These are phyloP conservation scores for Gossypium mustelinum DNA, from an alignment of 345 rosid genomes.

Conservation along the genomic window DNA sequence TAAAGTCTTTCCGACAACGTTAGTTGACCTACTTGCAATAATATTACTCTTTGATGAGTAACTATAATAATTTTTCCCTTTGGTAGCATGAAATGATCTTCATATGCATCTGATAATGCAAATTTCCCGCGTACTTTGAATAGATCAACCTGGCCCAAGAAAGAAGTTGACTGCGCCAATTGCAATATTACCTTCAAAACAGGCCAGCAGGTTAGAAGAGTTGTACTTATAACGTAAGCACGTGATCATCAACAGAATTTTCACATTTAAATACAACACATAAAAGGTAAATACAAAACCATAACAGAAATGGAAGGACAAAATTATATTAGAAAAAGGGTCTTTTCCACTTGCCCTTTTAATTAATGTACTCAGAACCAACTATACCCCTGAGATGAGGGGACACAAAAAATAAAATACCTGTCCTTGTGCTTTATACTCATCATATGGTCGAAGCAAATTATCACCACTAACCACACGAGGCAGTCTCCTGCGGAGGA, in stretches of 20 bases:
- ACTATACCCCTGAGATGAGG: neutral
- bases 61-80: constrained; percentile 68
- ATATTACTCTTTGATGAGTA: constrained; percentile 79
- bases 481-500: constrained; percentile 87
- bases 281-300: neutral
- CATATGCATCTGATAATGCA: constrained; percentile 94
- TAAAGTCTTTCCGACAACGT: constrained; percentile 6
- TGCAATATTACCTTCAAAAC: constrained; percentile 76
- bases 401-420: constrained; percentile 32
- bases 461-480: constrained; percentile 88
- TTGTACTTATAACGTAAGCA: neutral
- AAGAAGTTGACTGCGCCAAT: constrained; percentile 89
- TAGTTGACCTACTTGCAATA: constrained; percentile 64
- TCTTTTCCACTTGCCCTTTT: no score
- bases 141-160: constrained; percentile 92
- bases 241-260: constrained; percentile 3
- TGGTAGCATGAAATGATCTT: constrained; percentile 85
- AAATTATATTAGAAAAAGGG: neutral
- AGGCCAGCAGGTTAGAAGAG: constrained; percentile 10
- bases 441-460: constrained; percentile 83
- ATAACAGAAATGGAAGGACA: neutral
- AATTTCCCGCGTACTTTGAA: constrained; percentile 98
- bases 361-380: neutral
- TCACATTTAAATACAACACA: neutral
- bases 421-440: constrained; percentile 92